A percentile compares a stretch with the other conserved stretches of the same genome.
Evolutionary conservation across 2,329 filamentous ascomycete species (phyloP).

Genomic region (Xylariaceae sp.): DNA sequence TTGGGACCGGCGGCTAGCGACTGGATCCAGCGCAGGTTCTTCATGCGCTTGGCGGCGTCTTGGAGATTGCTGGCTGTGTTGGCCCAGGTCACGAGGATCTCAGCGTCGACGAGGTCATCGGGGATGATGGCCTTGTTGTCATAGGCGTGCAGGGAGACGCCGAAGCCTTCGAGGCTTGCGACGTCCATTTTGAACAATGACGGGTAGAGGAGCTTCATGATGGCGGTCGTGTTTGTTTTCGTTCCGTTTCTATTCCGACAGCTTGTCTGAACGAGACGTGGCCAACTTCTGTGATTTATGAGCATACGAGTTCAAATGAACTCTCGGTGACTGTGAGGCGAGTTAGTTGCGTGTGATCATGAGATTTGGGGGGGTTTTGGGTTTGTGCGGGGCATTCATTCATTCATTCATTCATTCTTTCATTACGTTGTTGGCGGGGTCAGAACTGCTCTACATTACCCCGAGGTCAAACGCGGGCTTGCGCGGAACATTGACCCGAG

Average conservation of each 20-base stretch:
- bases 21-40: conserved; percentile 59
- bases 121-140: conserved; percentile 53
- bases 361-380: too few relatives aligned
- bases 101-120: conserved; percentile 52
- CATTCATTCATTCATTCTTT: too few relatives aligned
- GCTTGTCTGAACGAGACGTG: not conserved
- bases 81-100: conserved; percentile 56
- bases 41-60: conserved; percentile 50
- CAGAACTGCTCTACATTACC: too few relatives aligned
- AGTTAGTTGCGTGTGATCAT: too few relatives aligned
- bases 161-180: conserved; percentile 52
- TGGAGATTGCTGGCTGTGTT: conserved; percentile 54
- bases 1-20: conserved; percentile 61
- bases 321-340: too few relatives aligned
- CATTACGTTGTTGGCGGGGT: too few relatives aligned
- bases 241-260: not conserved
- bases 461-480: too few relatives aligned
- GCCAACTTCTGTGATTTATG: too few relatives aligned
- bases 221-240: not conserved
- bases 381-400: too few relatives aligned
- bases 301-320: too few relatives aligned
- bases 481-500: too few relatives aligned
- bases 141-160: conserved; percentile 52
- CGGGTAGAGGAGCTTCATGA: conserved; percentile 62
- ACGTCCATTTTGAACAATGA: conserved; percentile 55